Conservation (phyloP, 805 yeast species). For the Torulaspora microellipsoides region DNA sequence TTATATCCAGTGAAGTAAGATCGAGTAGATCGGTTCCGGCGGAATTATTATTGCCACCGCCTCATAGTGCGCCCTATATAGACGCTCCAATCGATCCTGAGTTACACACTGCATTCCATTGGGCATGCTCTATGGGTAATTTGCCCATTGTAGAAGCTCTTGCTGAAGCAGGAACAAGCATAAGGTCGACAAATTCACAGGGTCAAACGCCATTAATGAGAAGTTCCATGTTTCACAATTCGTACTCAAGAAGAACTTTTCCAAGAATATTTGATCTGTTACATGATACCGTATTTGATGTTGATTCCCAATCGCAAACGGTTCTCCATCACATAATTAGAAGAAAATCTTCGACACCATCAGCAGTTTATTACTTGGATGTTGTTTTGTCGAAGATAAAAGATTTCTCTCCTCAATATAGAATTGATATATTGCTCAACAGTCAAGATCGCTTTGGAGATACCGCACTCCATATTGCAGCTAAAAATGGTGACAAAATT, state of each 20-base stretch:
- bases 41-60: conserved; percentile 31
- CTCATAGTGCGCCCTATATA: conserved; percentile 38
- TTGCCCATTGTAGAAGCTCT: conserved; percentile 70
- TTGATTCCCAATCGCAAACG: conserved; percentile 70
- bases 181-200: conserved; percentile 53
- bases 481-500: conserved; percentile 61
- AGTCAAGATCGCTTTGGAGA: conserved; percentile 77
- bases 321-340: conserved; percentile 80
- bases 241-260: conserved; percentile 75
- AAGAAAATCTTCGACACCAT: conserved; percentile 67
- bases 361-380: conserved; percentile 80
- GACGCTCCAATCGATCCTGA: conserved; percentile 86
- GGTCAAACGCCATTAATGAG: conserved; percentile 90
- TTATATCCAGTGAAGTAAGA: conserved; percentile 32
- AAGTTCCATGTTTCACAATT: conserved; percentile 80
- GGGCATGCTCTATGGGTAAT: conserved; percentile 97
- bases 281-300: conserved; percentile 69
- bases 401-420: conserved; percentile 56
- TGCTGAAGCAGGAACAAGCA: conserved; percentile 63
- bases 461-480: conserved; percentile 84
- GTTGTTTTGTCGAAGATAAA: conserved; percentile 68
- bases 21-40: conserved; percentile 25
- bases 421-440: conserved; percentile 51
- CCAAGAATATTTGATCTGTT: conserved; percentile 72
- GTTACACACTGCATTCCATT: conserved; percentile 91